phyloP scores from a whole-genome alignment of 192 early-diverging fungal genomes.

The Mortierella hygrophila region DNA sequence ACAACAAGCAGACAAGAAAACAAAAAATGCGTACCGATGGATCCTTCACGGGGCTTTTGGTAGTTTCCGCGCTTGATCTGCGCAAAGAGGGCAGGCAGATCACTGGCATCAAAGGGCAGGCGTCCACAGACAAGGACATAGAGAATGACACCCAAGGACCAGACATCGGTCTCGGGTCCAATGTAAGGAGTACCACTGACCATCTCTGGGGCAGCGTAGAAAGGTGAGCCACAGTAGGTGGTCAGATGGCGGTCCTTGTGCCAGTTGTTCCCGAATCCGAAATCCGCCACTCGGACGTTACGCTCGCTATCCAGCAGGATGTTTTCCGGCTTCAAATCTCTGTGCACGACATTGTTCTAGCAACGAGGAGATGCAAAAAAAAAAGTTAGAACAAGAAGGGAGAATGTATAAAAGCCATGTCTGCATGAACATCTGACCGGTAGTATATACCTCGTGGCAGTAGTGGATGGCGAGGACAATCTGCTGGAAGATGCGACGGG shows the following conservation, averaged over 20 bases:
- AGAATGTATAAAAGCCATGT: no score
- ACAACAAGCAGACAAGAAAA: neutral
- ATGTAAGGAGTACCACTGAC: constrained; percentile 70
- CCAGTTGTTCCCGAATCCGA: constrained; percentile 73
- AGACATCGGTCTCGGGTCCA: constrained; percentile 71
- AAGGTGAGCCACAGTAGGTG: constrained; percentile 77
- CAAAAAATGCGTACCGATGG: constrained; percentile 23
- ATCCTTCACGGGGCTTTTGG: constrained; percentile 57
- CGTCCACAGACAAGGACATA: constrained; percentile 71
- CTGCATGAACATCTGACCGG: no score
- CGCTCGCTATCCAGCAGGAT: constrained; percentile 65
- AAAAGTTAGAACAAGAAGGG: neutral
- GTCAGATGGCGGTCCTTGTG: constrained; percentile 65
- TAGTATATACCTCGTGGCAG: constrained; percentile 59
- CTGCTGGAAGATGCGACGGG: constrained; percentile 64
- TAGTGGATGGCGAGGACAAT: constrained; percentile 67
- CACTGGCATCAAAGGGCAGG: constrained; percentile 69
- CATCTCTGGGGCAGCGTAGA: constrained; percentile 77
- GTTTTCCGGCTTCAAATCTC: constrained; percentile 76
- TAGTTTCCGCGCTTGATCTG: constrained; percentile 72
- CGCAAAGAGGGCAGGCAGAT: constrained; percentile 70
- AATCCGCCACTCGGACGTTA: constrained; percentile 68
- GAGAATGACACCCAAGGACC: constrained; percentile 72
- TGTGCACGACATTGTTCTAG: constrained; percentile 70
- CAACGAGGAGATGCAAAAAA: neutral